A percentile compares a stretch with the other conserved stretches of the same genome.
phyloP scores from a whole-genome alignment of 2,329 filamentous ascomycete genomes.

The Alternaria triticimaculans region DNA sequence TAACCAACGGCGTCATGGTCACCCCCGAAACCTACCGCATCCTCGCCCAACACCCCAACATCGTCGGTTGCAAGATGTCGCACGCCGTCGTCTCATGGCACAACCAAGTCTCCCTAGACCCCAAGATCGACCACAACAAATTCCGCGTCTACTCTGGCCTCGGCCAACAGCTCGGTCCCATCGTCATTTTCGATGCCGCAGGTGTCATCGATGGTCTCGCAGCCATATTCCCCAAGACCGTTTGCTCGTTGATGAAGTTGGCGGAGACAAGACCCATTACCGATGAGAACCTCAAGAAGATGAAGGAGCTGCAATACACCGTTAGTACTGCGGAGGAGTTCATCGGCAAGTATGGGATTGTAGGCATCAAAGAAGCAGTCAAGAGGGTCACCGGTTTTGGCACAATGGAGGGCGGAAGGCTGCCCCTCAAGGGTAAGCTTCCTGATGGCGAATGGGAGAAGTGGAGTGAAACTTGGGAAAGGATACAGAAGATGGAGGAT shows the following conservation, averaged over 20 bases:
- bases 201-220: slow-evolving; percentile 72
- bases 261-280: slow-evolving; percentile 47
- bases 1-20: slow-evolving; percentile 69
- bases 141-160: slow-evolving; percentile 70
- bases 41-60: slow-evolving; percentile 69
- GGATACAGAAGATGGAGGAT: slow-evolving; percentile 42
- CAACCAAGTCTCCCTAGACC: slow-evolving; percentile 65
- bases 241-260: slow-evolving; percentile 64
- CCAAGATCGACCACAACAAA: slow-evolving; percentile 63
- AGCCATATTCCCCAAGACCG: slow-evolving; percentile 68
- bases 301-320: slow-evolving; percentile 64
- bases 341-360: slow-evolving; percentile 65
- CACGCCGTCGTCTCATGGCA: slow-evolving; percentile 72
- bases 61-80: slow-evolving; percentile 73
- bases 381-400: slow-evolving; percentile 66
- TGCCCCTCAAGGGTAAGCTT: slow-evolving; percentile 66
- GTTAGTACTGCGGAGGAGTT: slow-evolving; percentile 68
- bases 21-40: slow-evolving; percentile 64
- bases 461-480: slow-evolving; percentile 41
- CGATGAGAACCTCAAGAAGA: slow-evolving; percentile 54
- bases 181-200: slow-evolving; percentile 67
- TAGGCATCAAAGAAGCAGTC: slow-evolving; percentile 71
- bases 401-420: slow-evolving; percentile 63
- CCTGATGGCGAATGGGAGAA: slow-evolving; percentile 65
- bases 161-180: slow-evolving; percentile 69